Evolutionary conservation across 192 early-diverging fungal genomes (phyloP).

Genomic region (Gonapodya sp.): DNA sequence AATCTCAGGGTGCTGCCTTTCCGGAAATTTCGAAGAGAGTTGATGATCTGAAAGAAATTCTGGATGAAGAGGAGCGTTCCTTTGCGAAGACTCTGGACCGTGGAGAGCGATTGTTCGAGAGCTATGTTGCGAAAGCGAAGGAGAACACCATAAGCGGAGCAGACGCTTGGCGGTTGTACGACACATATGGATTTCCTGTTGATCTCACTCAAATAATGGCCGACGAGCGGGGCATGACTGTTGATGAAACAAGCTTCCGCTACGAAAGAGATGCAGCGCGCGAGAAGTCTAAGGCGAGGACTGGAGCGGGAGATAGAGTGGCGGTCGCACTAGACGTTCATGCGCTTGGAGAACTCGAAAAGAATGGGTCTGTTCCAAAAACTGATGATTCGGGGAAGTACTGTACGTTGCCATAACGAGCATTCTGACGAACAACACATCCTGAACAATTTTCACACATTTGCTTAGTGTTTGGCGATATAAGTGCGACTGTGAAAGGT

Average conservation of each 20-base stretch:
- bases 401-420: constrained; percentile 27
- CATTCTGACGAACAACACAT: constrained; percentile 12
- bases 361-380: constrained; percentile 54
- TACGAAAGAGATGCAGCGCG: constrained; percentile 67
- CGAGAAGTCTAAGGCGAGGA: constrained; percentile 49
- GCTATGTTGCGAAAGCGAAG: constrained; percentile 41
- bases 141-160: constrained; percentile 43
- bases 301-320: constrained; percentile 38
- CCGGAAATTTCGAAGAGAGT: constrained; percentile 75
- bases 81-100: constrained; percentile 96
- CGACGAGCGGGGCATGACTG: constrained; percentile 79
- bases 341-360: constrained; percentile 75
- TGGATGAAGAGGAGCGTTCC: constrained; percentile 89
- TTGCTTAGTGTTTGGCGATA: constrained; percentile 42
- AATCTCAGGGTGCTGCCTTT: constrained; percentile 64
- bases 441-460: neutral
- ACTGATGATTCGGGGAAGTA: constrained; percentile 88
- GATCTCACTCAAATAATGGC: constrained; percentile 97
- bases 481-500: constrained; percentile 68
- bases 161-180: constrained; percentile 96
- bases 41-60: constrained; percentile 82
- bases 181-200: constrained; percentile 97
- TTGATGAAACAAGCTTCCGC: constrained; percentile 79
- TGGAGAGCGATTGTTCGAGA: constrained; percentile 88
- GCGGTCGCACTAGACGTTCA: constrained; percentile 83